phyloP scores from a whole-genome alignment of 768 basidiomycete genomes.

The Leccinum uliginosum region DNA sequence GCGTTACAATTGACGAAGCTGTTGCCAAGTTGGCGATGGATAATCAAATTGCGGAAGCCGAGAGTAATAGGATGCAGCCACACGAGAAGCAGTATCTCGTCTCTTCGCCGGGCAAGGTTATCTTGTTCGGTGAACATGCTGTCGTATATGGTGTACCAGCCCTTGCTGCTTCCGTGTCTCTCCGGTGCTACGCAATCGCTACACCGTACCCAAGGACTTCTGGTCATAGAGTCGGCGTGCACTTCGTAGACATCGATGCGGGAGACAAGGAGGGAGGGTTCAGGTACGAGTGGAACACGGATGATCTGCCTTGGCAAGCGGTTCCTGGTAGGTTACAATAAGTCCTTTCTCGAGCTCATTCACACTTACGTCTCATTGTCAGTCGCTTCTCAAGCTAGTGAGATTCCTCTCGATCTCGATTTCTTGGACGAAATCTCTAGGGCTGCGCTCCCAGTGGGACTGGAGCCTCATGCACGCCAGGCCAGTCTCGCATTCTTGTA shows the following conservation, averaged over 20 bases:
- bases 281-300: conserved; percentile 76
- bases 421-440: conserved; percentile 69
- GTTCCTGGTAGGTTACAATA: conserved; percentile 37
- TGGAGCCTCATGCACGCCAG: conserved; percentile 36
- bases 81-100: conserved; percentile 71
- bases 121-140: conserved; percentile 97
- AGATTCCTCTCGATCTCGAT: conserved; percentile 56
- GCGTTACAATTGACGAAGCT: conserved; percentile 52
- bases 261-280: conserved; percentile 38
- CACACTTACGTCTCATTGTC: neutral
- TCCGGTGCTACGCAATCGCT: conserved; percentile 88
- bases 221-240: conserved; percentile 49
- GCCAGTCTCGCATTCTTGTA: conserved; percentile 82
- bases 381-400: conserved; percentile 17
- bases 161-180: conserved; percentile 90
- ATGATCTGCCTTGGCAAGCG: conserved; percentile 74
- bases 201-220: conserved; percentile 61
- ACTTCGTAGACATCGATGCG: conserved; percentile 68
- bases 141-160: conserved; percentile 98
- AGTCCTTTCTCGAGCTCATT: neutral
- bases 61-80: conserved; percentile 5
- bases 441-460: conserved; percentile 31
- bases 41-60: conserved; percentile 15
- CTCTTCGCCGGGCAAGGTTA: conserved; percentile 96
- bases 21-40: conserved; percentile 61